Evolutionary conservation across 176 grass and related monocot species (phyloP), one percentile per base, ranked within the genome.

Genomic region (Oryza brachyantha): DNA sequence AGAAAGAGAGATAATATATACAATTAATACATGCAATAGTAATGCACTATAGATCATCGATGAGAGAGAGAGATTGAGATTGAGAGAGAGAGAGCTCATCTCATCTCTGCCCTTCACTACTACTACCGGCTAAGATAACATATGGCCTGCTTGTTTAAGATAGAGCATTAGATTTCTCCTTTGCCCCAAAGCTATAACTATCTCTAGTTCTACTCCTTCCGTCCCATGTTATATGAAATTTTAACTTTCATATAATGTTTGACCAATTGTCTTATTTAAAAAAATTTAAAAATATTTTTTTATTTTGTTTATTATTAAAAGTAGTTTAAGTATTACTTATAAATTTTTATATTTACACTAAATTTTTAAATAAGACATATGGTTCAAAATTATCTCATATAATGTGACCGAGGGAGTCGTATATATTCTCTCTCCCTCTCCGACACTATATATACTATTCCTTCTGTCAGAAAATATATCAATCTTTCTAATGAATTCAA

Each of bases 21-120:
- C 41, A 81, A 77, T 81, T 38, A 81, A 72, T 77, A 77, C 66
- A 77, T 89, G 82, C 87, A 81, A 93, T 78, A 86, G 87, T 78
- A 50, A 81, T 14, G 67, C 50, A 87, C 84, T 77, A 39, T 89
- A 82, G 61, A 74, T 57, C 45, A 74, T 57, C 45, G n/a, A 81
- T 17, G 29, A 81, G 28, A 70, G 37, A 57, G 85, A 84, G 29
- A 68, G 66, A 70, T n/a, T n/a, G n/a, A n/a, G n/a, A n/a, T n/a
- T n/a, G 65, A 32, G 31, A 32, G 31, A 32, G 63, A 71, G 78
- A 73, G 79, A 73, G 32, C 65, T 78, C 54, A 68, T 66, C 65
- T 78, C 54, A 68, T 66, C 63, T 36, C 68, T 85, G 32, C 32
- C 29, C 42, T 36, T 60, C 31, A 10, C 48, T 57, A 57, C 2